Conservation (phyloP, 23 red algal species). For the Gracilariopsis chorda region DNA sequence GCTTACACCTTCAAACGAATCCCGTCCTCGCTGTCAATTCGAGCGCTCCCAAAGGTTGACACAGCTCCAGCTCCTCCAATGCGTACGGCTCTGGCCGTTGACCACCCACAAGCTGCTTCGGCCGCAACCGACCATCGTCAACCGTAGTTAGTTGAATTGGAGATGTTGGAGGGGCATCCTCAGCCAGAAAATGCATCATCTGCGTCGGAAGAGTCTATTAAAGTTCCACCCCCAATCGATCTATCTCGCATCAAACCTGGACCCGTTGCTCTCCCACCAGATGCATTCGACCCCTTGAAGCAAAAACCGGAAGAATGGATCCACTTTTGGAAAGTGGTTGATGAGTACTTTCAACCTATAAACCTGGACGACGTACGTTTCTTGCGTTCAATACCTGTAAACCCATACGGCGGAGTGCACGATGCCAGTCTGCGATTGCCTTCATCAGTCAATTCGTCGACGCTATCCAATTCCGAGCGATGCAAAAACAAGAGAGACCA, state of each 20-base stretch:
- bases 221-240: conserved; percentile 24
- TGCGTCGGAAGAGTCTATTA: conserved; percentile 14
- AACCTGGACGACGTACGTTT: conserved; percentile 32
- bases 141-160: too few species aligned
- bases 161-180: conserved; percentile 5
- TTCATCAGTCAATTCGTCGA: neutral
- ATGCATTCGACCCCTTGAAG: conserved; percentile 31
- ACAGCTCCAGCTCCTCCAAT: too few species aligned
- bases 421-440: conserved; percentile 39
- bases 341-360: conserved; percentile 38
- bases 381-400: conserved; percentile 51
- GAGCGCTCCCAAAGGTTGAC: too few species aligned
- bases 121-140: too few species aligned
- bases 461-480: neutral
- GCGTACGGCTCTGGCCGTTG: too few species aligned
- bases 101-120: too few species aligned
- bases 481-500: neutral
- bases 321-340: conserved; percentile 43
- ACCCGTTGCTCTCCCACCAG: conserved; percentile 21
- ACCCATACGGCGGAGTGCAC: conserved; percentile 18
- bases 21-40: too few species aligned
- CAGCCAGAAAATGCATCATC: conserved; percentile 22
- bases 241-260: conserved; percentile 25
- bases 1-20: too few species aligned
- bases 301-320: conserved; percentile 42